Conservation (phyloP, 108 stramenopile genomes). For the Pseudonitzschia delicatissima region DNA sequence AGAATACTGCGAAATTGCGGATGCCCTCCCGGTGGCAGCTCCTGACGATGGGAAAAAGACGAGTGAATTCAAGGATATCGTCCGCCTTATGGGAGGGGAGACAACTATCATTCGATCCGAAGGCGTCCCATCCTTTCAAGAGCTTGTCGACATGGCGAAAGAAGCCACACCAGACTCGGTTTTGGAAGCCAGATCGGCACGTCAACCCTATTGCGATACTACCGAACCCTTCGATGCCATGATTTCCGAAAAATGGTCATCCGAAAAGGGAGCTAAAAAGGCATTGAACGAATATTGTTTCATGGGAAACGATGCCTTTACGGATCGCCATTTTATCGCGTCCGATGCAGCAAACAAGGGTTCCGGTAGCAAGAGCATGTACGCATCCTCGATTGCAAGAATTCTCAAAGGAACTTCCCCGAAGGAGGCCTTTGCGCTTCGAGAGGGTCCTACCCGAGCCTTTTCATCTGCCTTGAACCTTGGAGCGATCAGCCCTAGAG, state of each 20-base stretch:
- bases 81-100: too few relatives aligned
- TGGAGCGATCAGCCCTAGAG: neutral
- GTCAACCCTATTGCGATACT: neutral
- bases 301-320: neutral
- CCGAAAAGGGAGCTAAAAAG: slow-evolving; percentile 1
- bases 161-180: neutral
- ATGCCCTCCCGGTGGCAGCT: neutral
- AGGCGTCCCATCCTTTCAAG: neutral
- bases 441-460: slow-evolving; percentile 3
- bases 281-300: neutral
- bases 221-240: neutral
- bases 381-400: slow-evolving; percentile 4
- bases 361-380: neutral
- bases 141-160: neutral
- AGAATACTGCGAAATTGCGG: slow-evolving; percentile 6
- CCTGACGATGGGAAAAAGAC: neutral
- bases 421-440: neutral
- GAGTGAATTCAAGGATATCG: neutral
- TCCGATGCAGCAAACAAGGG: slow-evolving; percentile 8
- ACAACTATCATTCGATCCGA: neutral
- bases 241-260: slow-evolving; percentile 4
- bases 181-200: neutral
- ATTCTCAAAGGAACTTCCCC: neutral
- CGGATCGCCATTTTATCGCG: neutral
- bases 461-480: slow-evolving; percentile 7